Base-by-base conservation (phyloP, 2,329 filamentous ascomycete genomes). In the Apiospora arundinis region DNA sequence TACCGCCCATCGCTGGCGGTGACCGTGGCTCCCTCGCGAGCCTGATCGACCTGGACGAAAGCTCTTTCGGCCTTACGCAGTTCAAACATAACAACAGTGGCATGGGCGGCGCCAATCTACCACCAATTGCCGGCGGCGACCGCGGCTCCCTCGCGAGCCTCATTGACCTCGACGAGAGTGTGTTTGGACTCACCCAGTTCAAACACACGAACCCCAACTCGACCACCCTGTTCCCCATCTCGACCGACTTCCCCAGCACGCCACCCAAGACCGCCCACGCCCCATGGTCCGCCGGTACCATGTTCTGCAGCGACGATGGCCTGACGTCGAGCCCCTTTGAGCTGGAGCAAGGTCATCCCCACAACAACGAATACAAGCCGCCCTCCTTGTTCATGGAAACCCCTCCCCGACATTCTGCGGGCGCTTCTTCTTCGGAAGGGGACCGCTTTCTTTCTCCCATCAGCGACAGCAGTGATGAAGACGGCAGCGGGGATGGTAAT, bases 331-430 rank as follows among this genome's bases (percentile, higher is more conserved):
- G 56, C 32, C 89, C 89, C 0, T 91, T 91, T 71, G 88, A 91
- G 69, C 82, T 91, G 5, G 90, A 92, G 77, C 86, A 87, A 25
- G 89, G 91, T 74, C 83, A 88, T 1, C 90, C 88, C 1, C 80
- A 89, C 1, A 88, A 89, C 73, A 81, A 16, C 9, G n/a, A 49
- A 23, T 49, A 49, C 48, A 49, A 23, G n/a, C 48, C 48, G 11
- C 48, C 48, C 0, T 23, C 48, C 9, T 4, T 23, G 0, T 49
- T 60, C 5, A 60, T 60, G 52, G 52, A 60, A 7, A 37, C 28
- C 0, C 52, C 52, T 4, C 28, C 28, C 2, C 7, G 52, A 9
- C 32, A 4, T 12, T 45, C 42, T 16, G 42, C 12, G 32, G 32
- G 32, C 32, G 32, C 32, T 3, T 32, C 32, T 1, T 45, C 42